Evolutionary conservation across 2,329 filamentous ascomycete genomes (phyloP).

Genomic region (Hypoxylon sp.): DNA sequence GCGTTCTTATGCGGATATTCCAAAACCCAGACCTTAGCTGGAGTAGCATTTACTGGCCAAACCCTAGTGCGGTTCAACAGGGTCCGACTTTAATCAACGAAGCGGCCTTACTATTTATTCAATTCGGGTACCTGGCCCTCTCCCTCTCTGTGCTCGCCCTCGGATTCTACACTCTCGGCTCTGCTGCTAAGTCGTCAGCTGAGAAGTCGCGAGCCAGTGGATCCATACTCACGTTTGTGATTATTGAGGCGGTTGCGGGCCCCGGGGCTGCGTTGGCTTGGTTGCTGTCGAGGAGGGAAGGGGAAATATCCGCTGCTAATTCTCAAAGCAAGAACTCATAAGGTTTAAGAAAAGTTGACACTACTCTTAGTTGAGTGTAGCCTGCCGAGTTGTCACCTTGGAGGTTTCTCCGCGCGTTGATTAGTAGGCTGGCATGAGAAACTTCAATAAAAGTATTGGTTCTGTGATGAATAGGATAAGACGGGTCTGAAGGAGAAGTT

Average conservation of each 20-base stretch:
- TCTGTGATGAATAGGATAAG: not conserved
- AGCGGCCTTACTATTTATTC: constrained; percentile 22
- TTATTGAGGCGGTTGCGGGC: constrained; percentile 11
- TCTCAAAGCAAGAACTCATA: constrained; percentile 3
- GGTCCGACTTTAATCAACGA: constrained; percentile 25
- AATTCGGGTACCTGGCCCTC: constrained; percentile 19
- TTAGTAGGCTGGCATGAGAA: not conserved
- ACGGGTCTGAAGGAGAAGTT: no score
- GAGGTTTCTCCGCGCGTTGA: not conserved
- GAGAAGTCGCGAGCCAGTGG: not conserved
- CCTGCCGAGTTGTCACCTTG: not conserved
- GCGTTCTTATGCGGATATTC: constrained; percentile 8
- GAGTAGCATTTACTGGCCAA: constrained; percentile 25
- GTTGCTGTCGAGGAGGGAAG: constrained; percentile 23
- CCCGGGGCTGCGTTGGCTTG: constrained; percentile 30
- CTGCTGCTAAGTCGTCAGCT: not conserved
- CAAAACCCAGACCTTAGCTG: constrained; percentile 15
- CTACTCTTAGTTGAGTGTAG: not conserved
- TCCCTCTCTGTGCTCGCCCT: constrained; percentile 14
- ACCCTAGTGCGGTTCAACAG: constrained; percentile 14
- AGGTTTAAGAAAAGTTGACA: not conserved
- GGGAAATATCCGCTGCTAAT: not conserved
- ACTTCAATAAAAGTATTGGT: not conserved
- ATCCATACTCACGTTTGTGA: not conserved
- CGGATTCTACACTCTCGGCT: constrained; percentile 16